Conservation (phyloP, 805 yeast genomes). For the Cyberlindnera meyerae region DNA sequence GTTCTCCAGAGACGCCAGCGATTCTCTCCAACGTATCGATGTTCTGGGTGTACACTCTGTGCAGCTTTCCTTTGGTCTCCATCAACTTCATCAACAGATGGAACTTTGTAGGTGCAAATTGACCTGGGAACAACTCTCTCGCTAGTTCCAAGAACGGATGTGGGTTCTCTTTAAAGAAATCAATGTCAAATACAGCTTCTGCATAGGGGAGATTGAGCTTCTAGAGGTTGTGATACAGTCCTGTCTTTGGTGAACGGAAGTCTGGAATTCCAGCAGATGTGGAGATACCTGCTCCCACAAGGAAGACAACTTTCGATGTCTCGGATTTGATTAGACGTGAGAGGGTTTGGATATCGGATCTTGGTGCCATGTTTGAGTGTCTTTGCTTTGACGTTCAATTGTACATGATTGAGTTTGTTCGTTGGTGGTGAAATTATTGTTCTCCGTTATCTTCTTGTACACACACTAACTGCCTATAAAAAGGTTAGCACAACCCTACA, state of each 20-base stretch:
- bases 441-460: too few relatives aligned
- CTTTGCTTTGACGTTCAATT: too few relatives aligned
- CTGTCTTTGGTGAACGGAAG: constrained; percentile 87
- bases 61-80: constrained; percentile 56
- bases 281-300: constrained; percentile 92
- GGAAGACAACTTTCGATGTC: constrained; percentile 47
- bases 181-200: constrained; percentile 93
- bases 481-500: too few relatives aligned
- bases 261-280: constrained; percentile 95
- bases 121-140: constrained; percentile 82
- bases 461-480: too few relatives aligned
- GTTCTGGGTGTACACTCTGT: constrained; percentile 84
- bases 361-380: background rate
- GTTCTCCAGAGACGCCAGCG: constrained; percentile 66
- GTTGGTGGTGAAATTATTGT: too few relatives aligned
- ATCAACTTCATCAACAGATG: constrained; percentile 68
- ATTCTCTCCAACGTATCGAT: constrained; percentile 87
- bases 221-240: constrained; percentile 75
- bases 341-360: constrained; percentile 3
- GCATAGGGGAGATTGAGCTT: constrained; percentile 79
- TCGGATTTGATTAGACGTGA: constrained; percentile 10
- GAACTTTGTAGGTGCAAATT: constrained; percentile 75
- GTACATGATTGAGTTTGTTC: too few relatives aligned
- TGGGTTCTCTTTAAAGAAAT: constrained; percentile 70
- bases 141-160: constrained; percentile 82